Evolutionary conservation across 257 asterid species (phyloP), one percentile per base, ranked within the genome.

Genomic region (Haberlea rhodopensis): DNA sequence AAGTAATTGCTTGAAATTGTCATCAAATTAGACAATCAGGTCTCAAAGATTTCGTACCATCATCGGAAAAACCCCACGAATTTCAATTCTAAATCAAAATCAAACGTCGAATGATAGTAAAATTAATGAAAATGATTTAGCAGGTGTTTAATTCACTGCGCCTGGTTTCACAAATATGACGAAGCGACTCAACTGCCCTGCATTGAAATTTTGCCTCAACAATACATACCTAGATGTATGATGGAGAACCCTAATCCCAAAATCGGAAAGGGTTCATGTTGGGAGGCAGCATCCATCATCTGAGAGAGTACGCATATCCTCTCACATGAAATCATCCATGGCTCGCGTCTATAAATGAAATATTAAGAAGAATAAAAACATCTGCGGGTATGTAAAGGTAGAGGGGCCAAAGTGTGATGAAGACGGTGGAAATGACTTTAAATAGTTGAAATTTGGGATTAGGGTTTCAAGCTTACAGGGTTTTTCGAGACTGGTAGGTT

Each of bases 31-130:
- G 80, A 85, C 79, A 77, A n/a, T 90, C 97, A 90, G 97, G 95
- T 90, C 97, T 90, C 97, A 90, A 90, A 90, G 97, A 87, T 90
- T 53, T 8, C 83, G 81, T 83, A 84, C 87, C 97, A 90, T 90
- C 97, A 90, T 57, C 3, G 95, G 95, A 85, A 72, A 24, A 9
- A 53, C 1, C 0, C 31, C 62, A 60, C 61, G n/a, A n/a, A n/a
- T n/a, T n/a, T n/a, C n/a, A n/a, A n/a, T n/a, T n/a, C n/a, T n/a
- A n/a, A 70, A 54, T 5, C 3, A n/a, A n/a, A 5, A 15, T 18
- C 31, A 6, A 57, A 0, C 3, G 37, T n/a, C 3, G 0, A 3
- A 25, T 5, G 18, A 40, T 2, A 53, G 45, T n/a, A 5, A 6
- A 25, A 13, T 40, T 8, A 0, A 55, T 0, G 3, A 8, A 24